These are phyloP conservation scores for Quercus agrifolia DNA, from an alignment of 306 rosid genomes.

Conservation along the genomic window DNA sequence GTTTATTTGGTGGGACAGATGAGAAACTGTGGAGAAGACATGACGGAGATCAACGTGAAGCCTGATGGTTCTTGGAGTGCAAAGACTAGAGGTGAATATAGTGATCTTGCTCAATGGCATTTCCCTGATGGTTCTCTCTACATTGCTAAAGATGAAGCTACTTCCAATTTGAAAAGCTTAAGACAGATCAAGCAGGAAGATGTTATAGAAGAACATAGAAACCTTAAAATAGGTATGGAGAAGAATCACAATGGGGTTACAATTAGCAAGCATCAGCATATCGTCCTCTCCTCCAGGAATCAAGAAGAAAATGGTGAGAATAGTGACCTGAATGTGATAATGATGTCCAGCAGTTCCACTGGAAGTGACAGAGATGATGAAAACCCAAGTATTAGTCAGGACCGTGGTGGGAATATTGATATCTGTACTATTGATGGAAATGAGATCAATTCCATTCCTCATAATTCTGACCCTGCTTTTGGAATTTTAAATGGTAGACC, in stretches of 20 bases:
- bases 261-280: constrained; percentile 63
- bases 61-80: constrained; percentile 99
- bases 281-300: constrained; percentile 56
- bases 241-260: constrained; percentile 63
- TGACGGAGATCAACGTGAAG: constrained; percentile 81
- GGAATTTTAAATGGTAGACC: constrained; percentile 51
- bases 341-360: constrained; percentile 96
- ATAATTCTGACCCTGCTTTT: constrained; percentile 54
- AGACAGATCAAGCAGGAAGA: constrained; percentile 82
- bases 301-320: constrained; percentile 49
- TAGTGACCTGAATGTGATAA: constrained; percentile 66
- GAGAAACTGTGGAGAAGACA: constrained; percentile 87
- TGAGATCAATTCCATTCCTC: constrained; percentile 68
- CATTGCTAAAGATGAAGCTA: constrained; percentile 39
- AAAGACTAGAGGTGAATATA: constrained; percentile 61
- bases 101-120: constrained; percentile 80
- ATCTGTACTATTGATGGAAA: constrained; percentile 61
- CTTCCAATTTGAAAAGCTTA: constrained; percentile 37
- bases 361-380: constrained; percentile 86
- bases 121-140: constrained; percentile 60
- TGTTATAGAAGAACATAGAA: constrained; percentile 57
- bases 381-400: constrained; percentile 88
- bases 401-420: constrained; percentile 59
- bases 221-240: constrained; percentile 63
- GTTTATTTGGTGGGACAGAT: constrained; percentile 48